Base-by-base conservation (phyloP, 768 basidiomycete species). In the Russula dissimulans region DNA sequence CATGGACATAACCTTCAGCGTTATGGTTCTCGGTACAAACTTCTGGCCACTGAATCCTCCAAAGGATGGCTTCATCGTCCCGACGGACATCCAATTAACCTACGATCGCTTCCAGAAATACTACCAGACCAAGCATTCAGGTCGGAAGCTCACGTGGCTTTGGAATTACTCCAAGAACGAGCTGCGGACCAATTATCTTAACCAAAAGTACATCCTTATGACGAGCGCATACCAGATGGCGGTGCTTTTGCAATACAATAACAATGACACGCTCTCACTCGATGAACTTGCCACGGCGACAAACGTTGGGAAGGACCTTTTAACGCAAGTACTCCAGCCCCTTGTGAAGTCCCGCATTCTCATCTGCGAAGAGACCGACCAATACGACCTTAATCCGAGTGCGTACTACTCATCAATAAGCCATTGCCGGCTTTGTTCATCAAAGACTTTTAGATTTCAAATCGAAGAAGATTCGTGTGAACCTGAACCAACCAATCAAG, bases 161-260 rank as follows among this genome's bases (percentile, higher is more conserved):
- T 99, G 97, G 97, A 95, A 97, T 69, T 91, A 95, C 71, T 93
- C 87, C 57, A 95, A 95, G 77, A 95, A 95, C 74, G 97, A 99
- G 71, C 81, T 99, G 6, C 84, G 88, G 57, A 95, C 95, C 64
- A 94, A 89, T 69, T 93, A 97, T 73, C 79, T 91, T 56, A 87
- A 86, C 69, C 92, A 94, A 73, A 97, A 94, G 73, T 97, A 97
- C 76, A 93, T 95, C 67, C 76, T 98, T 70, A 91, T 94, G 86
- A 92, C 91, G 36, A 94, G 90, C 67, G 83, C 93, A 9, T 97
- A 89, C 74, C 97, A 99, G 74, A 91, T 90, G 82, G 90, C 91
- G 10, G 86, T 98, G n/a, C 78, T 98, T 41, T 71, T 93, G 60
- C 93, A 94, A 70, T 99, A 92, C 78, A 99, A 98, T 76, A 82